Percentiles rank a stretch among this genome's conserved stretches.
Conservation (phyloP, 495 filamentous ascomycete species). For the Daldinia concentrica region DNA sequence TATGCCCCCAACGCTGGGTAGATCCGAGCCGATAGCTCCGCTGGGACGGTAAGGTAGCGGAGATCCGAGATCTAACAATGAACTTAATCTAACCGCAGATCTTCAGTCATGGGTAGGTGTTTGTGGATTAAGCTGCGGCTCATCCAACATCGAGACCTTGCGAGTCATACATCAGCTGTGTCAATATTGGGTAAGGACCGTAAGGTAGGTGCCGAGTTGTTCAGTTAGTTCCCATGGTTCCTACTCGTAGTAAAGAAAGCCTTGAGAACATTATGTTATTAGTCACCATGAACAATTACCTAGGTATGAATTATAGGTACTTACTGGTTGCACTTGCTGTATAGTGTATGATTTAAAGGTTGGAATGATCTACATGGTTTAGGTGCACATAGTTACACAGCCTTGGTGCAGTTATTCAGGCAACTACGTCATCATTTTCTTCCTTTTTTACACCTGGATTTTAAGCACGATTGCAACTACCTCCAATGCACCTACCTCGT, state of each 20-base stretch:
- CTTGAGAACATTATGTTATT: too few species aligned
- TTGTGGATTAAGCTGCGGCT: not conserved
- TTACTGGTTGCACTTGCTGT: too few species aligned
- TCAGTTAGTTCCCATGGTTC: too few species aligned
- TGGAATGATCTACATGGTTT: not conserved
- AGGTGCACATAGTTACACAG: not conserved
- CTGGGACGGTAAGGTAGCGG: not conserved
- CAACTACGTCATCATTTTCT: not conserved
- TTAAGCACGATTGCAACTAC: not conserved
- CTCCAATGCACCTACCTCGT: not conserved
- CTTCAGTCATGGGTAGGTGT: not conserved
- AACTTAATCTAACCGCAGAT: constrained; percentile 26
- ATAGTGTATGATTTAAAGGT: not conserved
- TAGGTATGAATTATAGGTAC: too few species aligned
- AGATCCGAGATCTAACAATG: constrained; percentile 22
- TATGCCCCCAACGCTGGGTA: not conserved
- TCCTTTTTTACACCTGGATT: not conserved
- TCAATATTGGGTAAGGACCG: too few species aligned
- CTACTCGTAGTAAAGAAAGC: too few species aligned
- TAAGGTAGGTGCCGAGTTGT: too few species aligned
- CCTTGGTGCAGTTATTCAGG: not conserved
- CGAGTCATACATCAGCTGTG: not conserved
- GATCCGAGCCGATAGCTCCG: constrained; percentile 27
- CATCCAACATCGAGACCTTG: not conserved
- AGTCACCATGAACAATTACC: too few species aligned